phyloP scores from a whole-genome alignment of 441 rosid genomes.

The Arabidopsis hybrid region DNA sequence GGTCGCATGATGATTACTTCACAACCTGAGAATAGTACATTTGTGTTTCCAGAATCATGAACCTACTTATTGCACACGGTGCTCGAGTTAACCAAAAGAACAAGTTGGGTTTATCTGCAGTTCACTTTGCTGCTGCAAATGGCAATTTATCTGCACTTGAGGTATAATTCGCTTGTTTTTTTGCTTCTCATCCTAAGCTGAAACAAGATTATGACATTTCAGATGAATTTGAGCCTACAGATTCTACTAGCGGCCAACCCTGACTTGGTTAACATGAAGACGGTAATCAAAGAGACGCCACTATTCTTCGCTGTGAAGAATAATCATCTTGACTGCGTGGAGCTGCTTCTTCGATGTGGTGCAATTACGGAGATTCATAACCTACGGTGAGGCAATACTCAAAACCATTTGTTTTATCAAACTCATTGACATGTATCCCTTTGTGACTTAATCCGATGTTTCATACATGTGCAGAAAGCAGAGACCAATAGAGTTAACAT shows the following conservation, averaged over 20 bases:
- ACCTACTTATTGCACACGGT: constrained; percentile 68
- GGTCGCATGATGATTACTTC: constrained; percentile 4
- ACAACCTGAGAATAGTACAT: constrained; percentile 28
- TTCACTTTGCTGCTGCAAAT: constrained; percentile 80
- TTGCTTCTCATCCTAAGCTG: constrained; percentile 21
- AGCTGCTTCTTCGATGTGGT: constrained; percentile 72
- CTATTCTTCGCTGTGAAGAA: constrained; percentile 85
- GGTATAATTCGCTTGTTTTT: constrained; percentile 50
- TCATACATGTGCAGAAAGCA: constrained; percentile 54
- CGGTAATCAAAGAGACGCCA: constrained; percentile 86
- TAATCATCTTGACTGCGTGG: constrained; percentile 72
- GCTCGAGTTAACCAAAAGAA: constrained; percentile 67
- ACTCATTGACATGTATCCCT: constrained; percentile 7
- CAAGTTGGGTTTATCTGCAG: constrained; percentile 74
- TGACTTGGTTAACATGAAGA: constrained; percentile 59
- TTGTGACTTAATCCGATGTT: constrained; percentile 27
- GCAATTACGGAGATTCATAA: constrained; percentile 80
- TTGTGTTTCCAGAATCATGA: constrained; percentile 61
- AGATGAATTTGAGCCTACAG: constrained; percentile 49
- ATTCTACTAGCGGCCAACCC: constrained; percentile 62
- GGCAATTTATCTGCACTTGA: constrained; percentile 74
- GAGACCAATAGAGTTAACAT: constrained; percentile 83
- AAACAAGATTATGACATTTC: constrained; percentile 22
- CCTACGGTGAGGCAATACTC: constrained; percentile 65
- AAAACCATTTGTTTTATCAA: constrained; percentile 24